Evolutionary conservation across 176 grass and related monocot species (phyloP), one percentile per base, ranked within the genome.

Genomic region (Puya raimondii): DNA sequence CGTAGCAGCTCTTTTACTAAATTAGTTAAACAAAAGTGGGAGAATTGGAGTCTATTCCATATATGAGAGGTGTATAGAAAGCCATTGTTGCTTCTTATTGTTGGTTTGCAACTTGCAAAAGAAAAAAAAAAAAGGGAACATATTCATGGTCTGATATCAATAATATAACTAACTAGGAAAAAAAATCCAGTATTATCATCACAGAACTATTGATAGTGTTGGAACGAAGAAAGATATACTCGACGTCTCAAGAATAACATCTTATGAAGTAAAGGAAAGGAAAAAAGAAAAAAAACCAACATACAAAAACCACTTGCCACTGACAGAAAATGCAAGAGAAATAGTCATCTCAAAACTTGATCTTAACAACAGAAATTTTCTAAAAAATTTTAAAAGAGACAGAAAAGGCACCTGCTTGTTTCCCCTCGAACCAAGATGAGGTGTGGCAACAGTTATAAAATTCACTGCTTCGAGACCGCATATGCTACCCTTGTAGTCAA

Each of bases 381-480:
- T 20, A 61, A 18, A 61, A 18, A 18, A 73, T 27, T 33, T 49
- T 22, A 73, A 73, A 48, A 48, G 16, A 20, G 10, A 6, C 15
- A 11, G 61, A 77, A 70, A 47, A 50, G 2, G 11, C 58, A 93
- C 94, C 90, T 99, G 94, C 22, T 77, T 91, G 48, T 99, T 88
- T 89, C 93, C 93, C 78, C 89, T 90, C 15, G 93, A 96, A 81
- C 93, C 93, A 83, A 96, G 93, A 92, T 96, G 93, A 10, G 93
- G 93, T 51, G 93, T 74, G 2, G 93, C 89, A 79, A 85, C 70
- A 23, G 93, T 92, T 70, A 96, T 79, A 69, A 96, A 96, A 79
- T 99, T 99, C 72, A 99, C 72, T 23, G 90, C 84, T 76, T 99
- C 85, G 58, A 99, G 80, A 51, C 64, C 26, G 70, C 49, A 16